Percentiles rank a stretch among this genome's conserved stretches.
phyloP scores from a whole-genome alignment of 371 early-diverging fungal genomes.

The Lichtheimia hyalospora region DNA sequence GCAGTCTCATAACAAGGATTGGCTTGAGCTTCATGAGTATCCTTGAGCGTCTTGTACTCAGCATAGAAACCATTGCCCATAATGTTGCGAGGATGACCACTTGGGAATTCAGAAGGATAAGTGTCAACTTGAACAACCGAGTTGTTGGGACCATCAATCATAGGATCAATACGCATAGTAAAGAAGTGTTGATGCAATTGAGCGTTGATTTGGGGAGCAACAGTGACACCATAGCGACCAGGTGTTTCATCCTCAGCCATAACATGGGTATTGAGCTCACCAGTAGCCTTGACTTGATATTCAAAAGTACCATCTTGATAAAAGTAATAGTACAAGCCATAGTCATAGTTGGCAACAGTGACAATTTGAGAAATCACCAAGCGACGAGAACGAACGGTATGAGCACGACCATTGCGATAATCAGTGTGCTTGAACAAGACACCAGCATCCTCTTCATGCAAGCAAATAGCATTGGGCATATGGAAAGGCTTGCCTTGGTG shows the following conservation, averaged over 20 bases:
- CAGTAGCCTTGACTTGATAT: constrained; percentile 59
- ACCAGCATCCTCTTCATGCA: constrained; percentile 58
- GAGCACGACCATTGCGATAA: constrained; percentile 49
- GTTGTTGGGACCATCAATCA: constrained; percentile 52
- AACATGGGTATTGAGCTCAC: constrained; percentile 53
- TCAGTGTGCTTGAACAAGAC: constrained; percentile 58
- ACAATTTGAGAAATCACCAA: constrained; percentile 55
- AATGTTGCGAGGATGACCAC: constrained; percentile 44
- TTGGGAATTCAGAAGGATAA: constrained; percentile 35
- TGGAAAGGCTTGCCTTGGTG: constrained; percentile 47
- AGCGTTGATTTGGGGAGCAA: constrained; percentile 56
- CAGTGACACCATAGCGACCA: constrained; percentile 42
- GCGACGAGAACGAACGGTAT: constrained; percentile 51
- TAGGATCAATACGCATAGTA: constrained; percentile 55
- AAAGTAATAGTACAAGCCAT: constrained; percentile 58
- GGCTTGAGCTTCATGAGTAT: constrained; percentile 40
- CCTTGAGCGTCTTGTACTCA: constrained; percentile 32
- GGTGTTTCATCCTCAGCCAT: constrained; percentile 53
- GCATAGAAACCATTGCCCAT: constrained; percentile 46
- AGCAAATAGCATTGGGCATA: constrained; percentile 52
- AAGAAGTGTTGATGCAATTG: constrained; percentile 59
- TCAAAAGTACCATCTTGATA: constrained; percentile 59
- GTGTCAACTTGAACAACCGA: constrained; percentile 41
- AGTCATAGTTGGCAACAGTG: constrained; percentile 60
- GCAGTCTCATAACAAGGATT: constrained; percentile 29